Percentiles rank a stretch among this genome's conserved stretches.
These are phyloP conservation scores for Pichia californica DNA, from an alignment of 805 yeast species.

Conservation along the genomic window DNA sequence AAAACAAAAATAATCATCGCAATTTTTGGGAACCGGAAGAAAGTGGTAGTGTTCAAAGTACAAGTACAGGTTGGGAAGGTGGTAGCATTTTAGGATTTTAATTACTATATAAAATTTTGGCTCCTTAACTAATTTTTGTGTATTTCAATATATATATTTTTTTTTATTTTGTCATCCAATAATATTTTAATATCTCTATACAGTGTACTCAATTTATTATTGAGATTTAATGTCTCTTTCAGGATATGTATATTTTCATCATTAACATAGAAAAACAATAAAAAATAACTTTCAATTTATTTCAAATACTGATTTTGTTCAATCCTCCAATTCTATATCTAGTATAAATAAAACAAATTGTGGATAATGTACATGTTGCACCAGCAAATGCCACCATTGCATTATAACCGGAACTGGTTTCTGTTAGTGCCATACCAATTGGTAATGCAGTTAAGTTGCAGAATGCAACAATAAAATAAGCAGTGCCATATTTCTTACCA, in stretches of 20 bases:
- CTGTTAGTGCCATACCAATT: constrained; percentile 32
- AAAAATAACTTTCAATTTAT: not conserved
- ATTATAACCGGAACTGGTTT: constrained; percentile 23
- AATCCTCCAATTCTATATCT: constrained; percentile 23
- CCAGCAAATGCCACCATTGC: constrained; percentile 31
- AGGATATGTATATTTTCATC: no score
- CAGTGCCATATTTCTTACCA: constrained; percentile 66
- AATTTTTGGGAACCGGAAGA: constrained; percentile 14
- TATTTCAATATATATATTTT: not conserved
- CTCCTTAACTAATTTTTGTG: not conserved
- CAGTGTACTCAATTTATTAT: no score
- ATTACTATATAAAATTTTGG: no score
- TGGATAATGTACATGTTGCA: constrained; percentile 21
- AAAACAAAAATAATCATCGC: not conserved
- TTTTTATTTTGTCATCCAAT: not conserved
- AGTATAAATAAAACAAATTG: constrained; percentile 16
- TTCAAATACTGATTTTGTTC: constrained; percentile 1
- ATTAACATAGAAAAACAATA: not conserved
- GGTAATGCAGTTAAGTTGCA: constrained; percentile 44
- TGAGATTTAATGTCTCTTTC: no score
- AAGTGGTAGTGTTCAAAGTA: constrained; percentile 7
- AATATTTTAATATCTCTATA: no score
- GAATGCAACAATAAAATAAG: constrained; percentile 44
- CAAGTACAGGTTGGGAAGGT: constrained; percentile 10
- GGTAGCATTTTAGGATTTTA: constrained; percentile 3